Conservation (phyloP, 106 monocot species). For the Dendrobium huoshanense region DNA sequence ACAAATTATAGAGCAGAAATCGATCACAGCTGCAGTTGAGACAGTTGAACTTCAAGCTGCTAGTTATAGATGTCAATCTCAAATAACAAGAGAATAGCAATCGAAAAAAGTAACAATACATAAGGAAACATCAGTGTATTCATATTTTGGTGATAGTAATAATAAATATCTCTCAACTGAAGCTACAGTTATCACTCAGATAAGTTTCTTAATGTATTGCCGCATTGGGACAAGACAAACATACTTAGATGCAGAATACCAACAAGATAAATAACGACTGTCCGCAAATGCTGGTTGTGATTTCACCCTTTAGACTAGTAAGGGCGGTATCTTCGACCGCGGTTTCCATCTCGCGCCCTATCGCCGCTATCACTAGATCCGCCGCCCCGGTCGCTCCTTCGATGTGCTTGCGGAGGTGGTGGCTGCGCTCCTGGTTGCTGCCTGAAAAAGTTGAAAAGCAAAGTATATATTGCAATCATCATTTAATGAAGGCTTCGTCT, state of each 20-base stretch:
- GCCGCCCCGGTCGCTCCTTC: slow-evolving; percentile 44
- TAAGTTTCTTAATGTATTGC: background rate
- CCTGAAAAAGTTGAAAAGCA: slow-evolving; percentile 24
- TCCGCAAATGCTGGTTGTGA: background rate
- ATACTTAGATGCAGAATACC: background rate
- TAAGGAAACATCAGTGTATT: too few relatives aligned
- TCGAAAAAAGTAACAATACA: too few relatives aligned
- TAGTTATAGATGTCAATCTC: too few relatives aligned
- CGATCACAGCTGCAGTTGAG: too few relatives aligned
- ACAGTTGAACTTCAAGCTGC: too few relatives aligned
- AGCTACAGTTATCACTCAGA: background rate
- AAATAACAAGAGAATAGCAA: too few relatives aligned
- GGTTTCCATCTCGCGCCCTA: slow-evolving; percentile 36
- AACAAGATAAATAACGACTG: background rate
- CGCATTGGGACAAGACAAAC: background rate
- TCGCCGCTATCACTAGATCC: slow-evolving; percentile 42
- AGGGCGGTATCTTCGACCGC: slow-evolving; percentile 64
- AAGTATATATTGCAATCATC: background rate
- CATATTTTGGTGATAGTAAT: background rate
- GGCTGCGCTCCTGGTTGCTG: slow-evolving; percentile 74
- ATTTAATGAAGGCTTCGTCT: background rate
- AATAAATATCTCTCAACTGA: background rate
- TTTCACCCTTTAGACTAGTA: slow-evolving; percentile 30
- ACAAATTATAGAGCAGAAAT: too few relatives aligned
- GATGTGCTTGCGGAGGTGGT: slow-evolving; percentile 33